Conservation (phyloP, 441 rosid genomes). For the Lagerstroemia fauriei region DNA sequence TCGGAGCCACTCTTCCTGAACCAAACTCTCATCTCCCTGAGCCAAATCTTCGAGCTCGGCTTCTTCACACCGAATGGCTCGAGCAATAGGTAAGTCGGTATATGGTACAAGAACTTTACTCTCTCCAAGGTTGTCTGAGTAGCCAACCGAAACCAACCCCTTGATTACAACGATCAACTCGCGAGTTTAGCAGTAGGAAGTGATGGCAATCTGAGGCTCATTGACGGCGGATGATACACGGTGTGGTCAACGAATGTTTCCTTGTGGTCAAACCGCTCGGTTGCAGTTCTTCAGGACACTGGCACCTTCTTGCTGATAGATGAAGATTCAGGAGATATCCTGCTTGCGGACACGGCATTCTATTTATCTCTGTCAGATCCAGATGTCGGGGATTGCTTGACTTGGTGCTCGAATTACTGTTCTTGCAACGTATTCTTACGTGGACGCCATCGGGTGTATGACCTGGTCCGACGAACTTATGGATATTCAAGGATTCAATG, state of each 20-base stretch:
- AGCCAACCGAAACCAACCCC: constrained; percentile 8
- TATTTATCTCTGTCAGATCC: accelerated
- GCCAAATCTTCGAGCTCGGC: constrained; percentile 6
- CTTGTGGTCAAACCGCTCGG: neutral
- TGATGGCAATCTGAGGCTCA: constrained; percentile 14
- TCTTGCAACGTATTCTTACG: constrained; percentile 17
- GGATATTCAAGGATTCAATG: constrained; percentile 1
- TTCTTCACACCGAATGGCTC: constrained; percentile 1
- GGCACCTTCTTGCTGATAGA: neutral
- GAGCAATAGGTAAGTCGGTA: neutral
- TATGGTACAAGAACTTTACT: constrained; percentile 3
- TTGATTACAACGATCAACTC: neutral
- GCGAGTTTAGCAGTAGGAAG: neutral
- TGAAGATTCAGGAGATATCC: neutral
- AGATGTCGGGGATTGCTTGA: neutral
- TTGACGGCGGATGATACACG: neutral
- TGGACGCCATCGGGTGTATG: constrained; percentile 14
- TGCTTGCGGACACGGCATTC: neutral
- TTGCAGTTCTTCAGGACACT: neutral
- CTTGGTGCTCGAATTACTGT: constrained; percentile 9
- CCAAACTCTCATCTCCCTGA: neutral
- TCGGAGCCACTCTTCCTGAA: constrained; percentile 1
- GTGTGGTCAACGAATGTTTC: constrained; percentile 14
- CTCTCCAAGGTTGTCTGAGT: constrained; percentile 12
- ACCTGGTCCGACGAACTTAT: constrained; percentile 2